Conservation (phyloP, 176 grass and related monocot genomes). For the Triticum timopheevii region DNA sequence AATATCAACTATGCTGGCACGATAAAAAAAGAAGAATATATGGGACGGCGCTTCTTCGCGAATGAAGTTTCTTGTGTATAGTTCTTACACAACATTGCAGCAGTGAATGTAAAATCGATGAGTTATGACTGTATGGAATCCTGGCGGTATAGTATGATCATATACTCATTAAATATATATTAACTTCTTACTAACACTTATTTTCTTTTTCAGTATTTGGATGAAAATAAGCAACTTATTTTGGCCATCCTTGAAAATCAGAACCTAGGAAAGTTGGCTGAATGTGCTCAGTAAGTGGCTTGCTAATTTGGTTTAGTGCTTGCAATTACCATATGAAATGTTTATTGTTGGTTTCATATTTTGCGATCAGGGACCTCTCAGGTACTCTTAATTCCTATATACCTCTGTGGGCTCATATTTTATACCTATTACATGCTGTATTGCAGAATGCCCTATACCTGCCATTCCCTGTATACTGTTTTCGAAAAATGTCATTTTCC, state of each 20-base stretch:
- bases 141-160: background rate
- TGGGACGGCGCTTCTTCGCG: background rate
- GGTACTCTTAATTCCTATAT: background rate
- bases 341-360: background rate
- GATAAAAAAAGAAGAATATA: constrained; percentile 3
- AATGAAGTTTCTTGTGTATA: background rate
- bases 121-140: background rate
- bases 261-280: constrained; percentile 87
- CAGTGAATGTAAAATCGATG: constrained; percentile 2
- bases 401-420: background rate
- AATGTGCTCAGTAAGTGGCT: constrained; percentile 91
- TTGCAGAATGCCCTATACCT: background rate
- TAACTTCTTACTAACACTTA: constrained; percentile 11
- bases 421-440: background rate
- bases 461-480: background rate
- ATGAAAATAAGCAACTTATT: constrained; percentile 97
- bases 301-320: background rate
- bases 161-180: constrained; percentile 8
- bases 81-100: background rate
- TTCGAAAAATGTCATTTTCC: background rate
- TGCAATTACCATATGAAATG: background rate
- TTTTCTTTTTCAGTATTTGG: constrained; percentile 69
- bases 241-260: constrained; percentile 95
- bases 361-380: background rate
- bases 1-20: background rate